phyloP scores from a whole-genome alignment of 257 asterid species.

The Solanum chiquidenum region DNA sequence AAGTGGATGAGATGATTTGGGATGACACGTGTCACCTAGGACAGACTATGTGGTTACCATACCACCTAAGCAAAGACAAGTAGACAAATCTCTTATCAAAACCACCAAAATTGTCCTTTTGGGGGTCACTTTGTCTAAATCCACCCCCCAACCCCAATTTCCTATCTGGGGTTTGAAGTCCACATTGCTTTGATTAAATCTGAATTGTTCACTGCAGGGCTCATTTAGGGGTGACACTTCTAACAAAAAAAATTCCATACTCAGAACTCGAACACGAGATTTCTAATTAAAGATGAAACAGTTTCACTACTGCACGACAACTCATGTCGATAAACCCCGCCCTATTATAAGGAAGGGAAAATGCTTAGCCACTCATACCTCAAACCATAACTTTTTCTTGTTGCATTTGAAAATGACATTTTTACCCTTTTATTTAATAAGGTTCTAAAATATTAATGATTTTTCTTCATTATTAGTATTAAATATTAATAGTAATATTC shows the following conservation, averaged over 20 bases:
- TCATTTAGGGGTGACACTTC: fast-evolving
- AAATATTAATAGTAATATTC: neutral
- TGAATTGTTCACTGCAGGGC: fast-evolving
- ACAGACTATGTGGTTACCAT: neutral
- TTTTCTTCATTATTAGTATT: neutral
- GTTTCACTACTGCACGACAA: no score
- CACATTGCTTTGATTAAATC: no score
- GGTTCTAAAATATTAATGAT: neutral
- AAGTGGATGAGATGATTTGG: neutral
- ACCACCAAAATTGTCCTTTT: slow-evolving; percentile 12
- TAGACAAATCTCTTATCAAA: neutral
- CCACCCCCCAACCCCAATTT: neutral
- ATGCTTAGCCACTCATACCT: neutral
- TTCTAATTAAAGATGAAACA: no score
- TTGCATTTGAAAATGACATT: neutral
- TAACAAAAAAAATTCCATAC: no score
- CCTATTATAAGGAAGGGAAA: neutral
- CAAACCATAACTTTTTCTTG: neutral
- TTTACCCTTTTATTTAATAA: neutral
- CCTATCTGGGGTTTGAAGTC: fast-evolving
- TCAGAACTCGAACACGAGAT: fast-evolving
- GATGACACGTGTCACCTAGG: neutral
- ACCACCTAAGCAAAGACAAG: neutral
- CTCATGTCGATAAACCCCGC: no score
- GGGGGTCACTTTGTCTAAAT: neutral